Evolutionary conservation across 495 filamentous ascomycete genomes (phyloP).

Genomic region (Pyrenopolyporus hunteri): DNA sequence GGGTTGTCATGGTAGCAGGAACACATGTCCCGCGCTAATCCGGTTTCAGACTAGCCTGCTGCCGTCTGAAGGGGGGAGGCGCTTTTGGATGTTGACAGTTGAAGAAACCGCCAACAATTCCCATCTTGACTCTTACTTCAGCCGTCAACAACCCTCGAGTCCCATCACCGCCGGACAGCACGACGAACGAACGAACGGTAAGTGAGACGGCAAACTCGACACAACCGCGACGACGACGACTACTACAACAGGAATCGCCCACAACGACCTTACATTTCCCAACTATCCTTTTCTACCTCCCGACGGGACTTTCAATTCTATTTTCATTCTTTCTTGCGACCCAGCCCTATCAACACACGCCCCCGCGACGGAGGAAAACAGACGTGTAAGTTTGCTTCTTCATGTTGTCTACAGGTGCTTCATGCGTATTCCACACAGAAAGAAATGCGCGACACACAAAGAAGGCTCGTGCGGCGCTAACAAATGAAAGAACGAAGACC

Average conservation of each 20-base stretch:
- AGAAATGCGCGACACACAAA: constrained; percentile 26
- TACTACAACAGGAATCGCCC: not conserved
- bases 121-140: constrained; percentile 10
- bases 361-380: constrained; percentile 19
- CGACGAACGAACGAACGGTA: constrained; percentile 24
- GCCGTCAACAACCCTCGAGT: constrained; percentile 33
- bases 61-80: constrained; percentile 34
- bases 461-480: constrained; percentile 12
- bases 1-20: constrained; percentile 45
- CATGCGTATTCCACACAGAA: constrained; percentile 1
- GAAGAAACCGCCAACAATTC: constrained; percentile 26
- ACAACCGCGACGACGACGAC: constrained; percentile 19
- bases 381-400: constrained; percentile 24
- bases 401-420: not conserved
- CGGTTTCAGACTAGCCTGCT: constrained; percentile 1
- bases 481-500: constrained; percentile 11
- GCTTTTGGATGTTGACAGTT: constrained; percentile 39
- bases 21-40: constrained; percentile 42
- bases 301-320: constrained; percentile 6
- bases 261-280: not conserved
- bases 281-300: constrained; percentile 1
- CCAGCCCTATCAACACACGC: not conserved
- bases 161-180: constrained; percentile 27
- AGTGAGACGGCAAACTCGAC: constrained; percentile 34
- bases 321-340: constrained; percentile 14